A percentile compares a stretch with the other conserved stretches of the same genome.
Conservation (phyloP, 768 basidiomycete species). For the Amanita rimosa region DNA sequence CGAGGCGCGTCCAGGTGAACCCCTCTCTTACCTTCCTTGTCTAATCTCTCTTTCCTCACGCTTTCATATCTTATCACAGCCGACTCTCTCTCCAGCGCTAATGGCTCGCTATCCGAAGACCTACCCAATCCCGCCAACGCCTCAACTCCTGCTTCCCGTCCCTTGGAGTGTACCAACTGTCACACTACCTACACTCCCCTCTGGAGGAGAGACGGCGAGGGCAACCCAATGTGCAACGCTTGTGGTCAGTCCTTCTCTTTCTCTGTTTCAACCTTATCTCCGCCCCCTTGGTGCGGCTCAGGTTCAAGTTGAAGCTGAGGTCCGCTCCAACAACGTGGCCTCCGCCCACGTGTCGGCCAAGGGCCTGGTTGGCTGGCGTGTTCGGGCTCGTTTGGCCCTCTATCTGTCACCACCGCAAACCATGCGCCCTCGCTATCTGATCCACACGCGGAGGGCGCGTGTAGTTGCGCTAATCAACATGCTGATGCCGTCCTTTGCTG, state of each 20-base stretch:
- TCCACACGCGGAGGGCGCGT: constrained; percentile 1
- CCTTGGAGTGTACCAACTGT: constrained; percentile 58
- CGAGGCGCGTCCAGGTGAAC: constrained; percentile 18
- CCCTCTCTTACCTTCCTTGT: not conserved
- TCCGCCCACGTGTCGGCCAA: constrained; percentile 3
- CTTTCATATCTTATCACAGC: not conserved
- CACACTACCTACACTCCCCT: constrained; percentile 70
- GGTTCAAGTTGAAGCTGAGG: not conserved
- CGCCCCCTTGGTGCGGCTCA: not conserved
- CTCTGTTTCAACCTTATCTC: constrained; percentile 11
- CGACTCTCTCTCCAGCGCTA: constrained; percentile 1
- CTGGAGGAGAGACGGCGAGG: constrained; percentile 75
- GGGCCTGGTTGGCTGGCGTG: not conserved
- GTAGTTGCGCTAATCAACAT: constrained; percentile 3
- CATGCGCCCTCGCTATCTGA: constrained; percentile 5
- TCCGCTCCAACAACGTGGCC: not conserved
- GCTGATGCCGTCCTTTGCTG: not conserved
- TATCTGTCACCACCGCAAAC: no score
- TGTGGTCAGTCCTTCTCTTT: constrained; percentile 59
- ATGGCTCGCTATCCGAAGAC: constrained; percentile 14
- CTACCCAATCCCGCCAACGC: constrained; percentile 14
- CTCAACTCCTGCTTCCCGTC: constrained; percentile 22
- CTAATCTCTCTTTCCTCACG: not conserved
- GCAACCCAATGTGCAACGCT: constrained; percentile 81
- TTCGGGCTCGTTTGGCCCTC: not conserved